Evolutionary conservation across 73 alveolate species (phyloP).

Genomic region (Uronychia binucleata): DNA sequence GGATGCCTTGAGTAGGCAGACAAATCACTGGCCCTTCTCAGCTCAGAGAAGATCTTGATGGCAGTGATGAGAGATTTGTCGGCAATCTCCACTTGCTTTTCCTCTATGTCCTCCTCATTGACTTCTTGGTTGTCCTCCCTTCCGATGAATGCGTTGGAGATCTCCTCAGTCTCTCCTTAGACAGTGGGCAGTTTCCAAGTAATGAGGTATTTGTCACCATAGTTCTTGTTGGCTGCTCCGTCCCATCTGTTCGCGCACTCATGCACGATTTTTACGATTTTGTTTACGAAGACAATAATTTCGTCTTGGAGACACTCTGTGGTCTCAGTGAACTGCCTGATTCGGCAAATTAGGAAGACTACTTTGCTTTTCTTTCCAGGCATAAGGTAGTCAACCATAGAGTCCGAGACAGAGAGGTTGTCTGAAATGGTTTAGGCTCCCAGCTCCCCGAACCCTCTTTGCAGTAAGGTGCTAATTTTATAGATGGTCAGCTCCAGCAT

Average conservation of each 20-base stretch:
- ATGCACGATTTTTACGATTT: conserved; percentile 72
- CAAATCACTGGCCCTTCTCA: conserved; percentile 64
- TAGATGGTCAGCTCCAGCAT: conserved; percentile 67
- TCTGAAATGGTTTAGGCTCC: conserved; percentile 61
- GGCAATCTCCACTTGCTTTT: conserved; percentile 35
- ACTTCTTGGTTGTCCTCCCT: conserved; percentile 3
- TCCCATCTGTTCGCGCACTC: conserved; percentile 66
- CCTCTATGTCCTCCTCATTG: not conserved
- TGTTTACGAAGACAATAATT: conserved; percentile 73
- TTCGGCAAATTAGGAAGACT: conserved; percentile 64
- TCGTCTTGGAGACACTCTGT: conserved; percentile 79
- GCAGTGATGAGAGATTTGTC: conserved; percentile 61
- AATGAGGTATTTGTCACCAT: conserved; percentile 60
- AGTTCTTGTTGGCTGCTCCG: conserved; percentile 42
- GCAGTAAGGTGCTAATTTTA: conserved; percentile 62
- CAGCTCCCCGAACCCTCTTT: conserved; percentile 77
- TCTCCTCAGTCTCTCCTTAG: not conserved
- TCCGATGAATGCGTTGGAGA: not conserved
- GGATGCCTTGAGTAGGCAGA: conserved; percentile 71
- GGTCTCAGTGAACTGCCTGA: conserved; percentile 67
- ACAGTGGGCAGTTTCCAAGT: conserved; percentile 48
- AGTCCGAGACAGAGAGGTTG: conserved; percentile 39
- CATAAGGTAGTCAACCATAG: conserved; percentile 28
- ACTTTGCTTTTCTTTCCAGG: conserved; percentile 53
- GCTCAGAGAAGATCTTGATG: conserved; percentile 48